These are phyloP conservation scores for Medicago arabica DNA, from an alignment of 306 rosid genomes.

Conservation along the genomic window DNA sequence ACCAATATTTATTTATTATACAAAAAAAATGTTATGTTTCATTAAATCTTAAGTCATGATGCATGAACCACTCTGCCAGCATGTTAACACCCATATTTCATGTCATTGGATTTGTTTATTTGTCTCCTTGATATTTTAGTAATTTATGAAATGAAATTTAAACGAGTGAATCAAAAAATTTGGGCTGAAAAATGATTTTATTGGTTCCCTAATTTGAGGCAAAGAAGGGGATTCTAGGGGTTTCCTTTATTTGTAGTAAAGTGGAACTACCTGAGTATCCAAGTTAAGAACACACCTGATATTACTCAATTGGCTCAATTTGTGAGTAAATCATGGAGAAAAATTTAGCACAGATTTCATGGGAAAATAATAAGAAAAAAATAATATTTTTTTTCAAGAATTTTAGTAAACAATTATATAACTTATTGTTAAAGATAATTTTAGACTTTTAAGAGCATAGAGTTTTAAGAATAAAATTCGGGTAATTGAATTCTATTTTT, in stretches of 20 bases:
- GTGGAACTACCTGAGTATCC: not conserved
- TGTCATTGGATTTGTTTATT: constrained; percentile 32
- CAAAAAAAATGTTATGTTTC: not conserved
- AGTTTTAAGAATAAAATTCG: not conserved
- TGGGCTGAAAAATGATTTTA: not conserved
- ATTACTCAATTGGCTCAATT: not conserved
- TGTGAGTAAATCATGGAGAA: not conserved
- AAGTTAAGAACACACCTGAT: not conserved
- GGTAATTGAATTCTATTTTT: not conserved
- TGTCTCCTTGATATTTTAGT: not conserved
- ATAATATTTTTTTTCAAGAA: no score
- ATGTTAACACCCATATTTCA: constrained; percentile 33
- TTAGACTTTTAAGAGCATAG: not conserved
- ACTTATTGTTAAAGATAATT: not conserved
- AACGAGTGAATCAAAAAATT: not conserved
- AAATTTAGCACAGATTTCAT: constrained; percentile 1
- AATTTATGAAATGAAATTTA: not conserved
- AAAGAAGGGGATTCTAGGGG: not conserved
- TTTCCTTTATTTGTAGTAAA: not conserved
- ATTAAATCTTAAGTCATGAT: constrained; percentile 29
- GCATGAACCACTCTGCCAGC: constrained; percentile 41
- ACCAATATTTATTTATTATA: constrained; percentile 30
- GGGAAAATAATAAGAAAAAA: not conserved
- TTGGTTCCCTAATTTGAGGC: not conserved
- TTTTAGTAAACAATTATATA: no score